phyloP scores from a whole-genome alignment of 75 land plant species.

The Pseudotsuga menziesii region DNA sequence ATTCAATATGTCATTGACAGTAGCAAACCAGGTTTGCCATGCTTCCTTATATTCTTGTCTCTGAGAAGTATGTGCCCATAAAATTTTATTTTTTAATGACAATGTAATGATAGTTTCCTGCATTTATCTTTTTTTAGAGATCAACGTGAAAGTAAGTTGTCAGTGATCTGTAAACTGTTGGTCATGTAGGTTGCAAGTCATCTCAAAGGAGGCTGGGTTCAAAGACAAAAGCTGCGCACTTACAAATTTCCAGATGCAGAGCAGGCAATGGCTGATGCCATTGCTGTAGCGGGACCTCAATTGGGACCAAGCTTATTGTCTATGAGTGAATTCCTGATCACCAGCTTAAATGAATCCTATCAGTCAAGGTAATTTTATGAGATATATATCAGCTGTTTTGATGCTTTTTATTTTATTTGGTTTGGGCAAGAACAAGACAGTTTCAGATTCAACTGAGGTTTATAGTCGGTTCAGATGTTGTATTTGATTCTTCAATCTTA shows the following conservation, averaged over 20 bases:
- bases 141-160: neutral
- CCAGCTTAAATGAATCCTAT: constrained; percentile 79
- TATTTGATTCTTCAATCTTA: too few relatives aligned
- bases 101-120: neutral
- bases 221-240: constrained; percentile 37
- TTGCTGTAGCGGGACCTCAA: constrained; percentile 56
- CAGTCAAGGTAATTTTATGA: constrained; percentile 55
- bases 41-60: neutral
- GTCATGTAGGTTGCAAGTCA: constrained; percentile 44
- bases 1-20: constrained; percentile 52
- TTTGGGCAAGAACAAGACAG: neutral
- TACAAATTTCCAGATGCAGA: constrained; percentile 62
- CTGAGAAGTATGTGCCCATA: neutral
- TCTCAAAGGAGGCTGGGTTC: constrained; percentile 80
- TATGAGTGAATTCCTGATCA: constrained; percentile 73
- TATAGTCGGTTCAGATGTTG: too few relatives aligned
- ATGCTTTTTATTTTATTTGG: neutral
- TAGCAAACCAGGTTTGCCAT: constrained; percentile 46
- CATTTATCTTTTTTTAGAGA: neutral
- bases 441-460: too few relatives aligned
- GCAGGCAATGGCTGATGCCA: constrained; percentile 50
- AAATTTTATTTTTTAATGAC: neutral
- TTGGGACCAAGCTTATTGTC: constrained; percentile 57
- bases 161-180: neutral
- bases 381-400: neutral